Conservation (phyloP, 192 early-diverging fungal genomes). For the Coemansia reversa region DNA sequence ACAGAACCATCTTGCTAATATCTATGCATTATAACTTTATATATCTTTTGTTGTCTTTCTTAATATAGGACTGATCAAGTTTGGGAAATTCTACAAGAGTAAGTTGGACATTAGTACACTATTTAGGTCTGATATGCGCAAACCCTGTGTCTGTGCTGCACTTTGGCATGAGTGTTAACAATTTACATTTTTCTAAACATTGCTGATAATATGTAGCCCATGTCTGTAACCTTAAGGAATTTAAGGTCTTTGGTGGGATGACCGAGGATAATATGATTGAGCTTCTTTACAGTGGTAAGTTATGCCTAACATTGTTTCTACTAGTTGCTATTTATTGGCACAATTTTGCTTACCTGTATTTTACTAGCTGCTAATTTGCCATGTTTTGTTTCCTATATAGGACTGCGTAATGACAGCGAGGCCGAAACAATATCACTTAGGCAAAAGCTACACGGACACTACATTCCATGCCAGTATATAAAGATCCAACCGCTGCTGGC, state of each 20-base stretch:
- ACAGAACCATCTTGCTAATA: no score
- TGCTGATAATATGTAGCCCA: slow-evolving; percentile 53
- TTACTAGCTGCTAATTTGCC: neutral
- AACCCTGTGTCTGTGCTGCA: no score
- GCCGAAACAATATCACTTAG: slow-evolving; percentile 85
- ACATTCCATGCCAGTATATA: slow-evolving; percentile 88
- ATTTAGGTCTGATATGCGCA: no score
- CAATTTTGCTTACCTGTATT: slow-evolving; percentile 5
- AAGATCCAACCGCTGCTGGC: slow-evolving; percentile 91
- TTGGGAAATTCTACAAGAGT: slow-evolving; percentile 87
- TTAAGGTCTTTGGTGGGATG: slow-evolving; percentile 91
- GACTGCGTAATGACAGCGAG: slow-evolving; percentile 69
- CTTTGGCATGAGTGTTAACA: no score
- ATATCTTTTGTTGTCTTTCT: slow-evolving; percentile 12
- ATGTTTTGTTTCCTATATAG: slow-evolving; percentile 16
- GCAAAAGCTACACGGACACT: slow-evolving; percentile 66
- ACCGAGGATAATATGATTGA: slow-evolving; percentile 82
- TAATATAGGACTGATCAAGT: slow-evolving; percentile 66
- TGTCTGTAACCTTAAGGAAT: slow-evolving; percentile 96
- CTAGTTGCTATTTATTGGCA: slow-evolving; percentile 11
- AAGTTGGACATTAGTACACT: slow-evolving; percentile 58
- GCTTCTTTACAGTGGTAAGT: slow-evolving; percentile 70
- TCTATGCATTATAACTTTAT: neutral
- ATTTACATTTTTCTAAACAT: neutral
- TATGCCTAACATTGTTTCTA: neutral